These are phyloP conservation scores for Colletotrichum musicola DNA, from an alignment of 2,329 filamentous ascomycete genomes.

Conservation along the genomic window DNA sequence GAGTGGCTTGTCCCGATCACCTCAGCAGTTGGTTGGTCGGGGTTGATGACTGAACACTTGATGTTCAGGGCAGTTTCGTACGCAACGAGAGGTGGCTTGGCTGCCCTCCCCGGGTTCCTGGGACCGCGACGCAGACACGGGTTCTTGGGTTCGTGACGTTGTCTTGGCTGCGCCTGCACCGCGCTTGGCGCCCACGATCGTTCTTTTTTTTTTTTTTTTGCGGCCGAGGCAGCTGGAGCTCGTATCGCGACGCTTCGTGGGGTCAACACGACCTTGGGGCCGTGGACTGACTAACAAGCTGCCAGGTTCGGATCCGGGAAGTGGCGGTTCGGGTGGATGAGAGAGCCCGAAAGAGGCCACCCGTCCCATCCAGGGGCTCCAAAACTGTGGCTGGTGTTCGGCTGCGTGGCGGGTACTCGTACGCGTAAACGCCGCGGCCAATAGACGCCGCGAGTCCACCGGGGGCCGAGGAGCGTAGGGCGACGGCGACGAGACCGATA, in stretches of 20 bases:
- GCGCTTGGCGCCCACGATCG: background rate
- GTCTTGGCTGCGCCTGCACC: conserved; percentile 15
- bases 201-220: conserved; percentile 1
- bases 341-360: background rate
- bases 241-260: conserved; percentile 19
- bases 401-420: background rate
- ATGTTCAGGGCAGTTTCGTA: conserved; percentile 8
- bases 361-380: conserved; percentile 6
- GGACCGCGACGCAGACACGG: background rate
- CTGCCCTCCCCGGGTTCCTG: conserved; percentile 6
- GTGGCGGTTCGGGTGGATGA: conserved; percentile 26
- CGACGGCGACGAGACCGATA: conserved; percentile 1
- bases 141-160: conserved; percentile 17
- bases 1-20: background rate
- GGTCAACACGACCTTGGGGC: conserved; percentile 20
- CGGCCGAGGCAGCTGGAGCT: conserved; percentile 18
- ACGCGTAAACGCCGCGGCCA: background rate
- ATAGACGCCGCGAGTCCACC: conserved; percentile 3
- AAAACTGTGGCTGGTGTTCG: conserved; percentile 29
- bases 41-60: background rate
- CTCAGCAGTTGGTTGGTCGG: background rate
- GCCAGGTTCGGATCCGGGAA: conserved; percentile 33
- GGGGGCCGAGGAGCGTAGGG: conserved; percentile 3
- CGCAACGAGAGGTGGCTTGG: conserved; percentile 15
- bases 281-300: conserved; percentile 13